phyloP scores from a whole-genome alignment of 2,329 filamentous ascomycete species.

The Saccharata proteae region DNA sequence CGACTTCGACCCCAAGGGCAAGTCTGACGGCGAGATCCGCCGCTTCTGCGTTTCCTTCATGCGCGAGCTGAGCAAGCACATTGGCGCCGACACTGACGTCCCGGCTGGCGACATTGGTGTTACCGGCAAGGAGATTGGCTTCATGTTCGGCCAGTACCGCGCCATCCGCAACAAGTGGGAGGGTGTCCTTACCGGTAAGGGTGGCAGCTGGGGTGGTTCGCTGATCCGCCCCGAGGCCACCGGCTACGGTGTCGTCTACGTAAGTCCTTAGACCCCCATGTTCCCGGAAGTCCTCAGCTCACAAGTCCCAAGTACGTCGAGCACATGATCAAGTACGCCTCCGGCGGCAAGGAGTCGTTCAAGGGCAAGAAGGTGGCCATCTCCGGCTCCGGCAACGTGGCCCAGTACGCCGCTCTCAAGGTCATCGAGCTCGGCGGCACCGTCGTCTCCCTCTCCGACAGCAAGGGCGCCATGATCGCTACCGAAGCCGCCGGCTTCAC shows the following conservation, averaged over 20 bases:
- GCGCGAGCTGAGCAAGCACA: slow-evolving; percentile 90
- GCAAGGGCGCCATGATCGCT: slow-evolving; percentile 71
- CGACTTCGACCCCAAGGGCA: slow-evolving; percentile 98
- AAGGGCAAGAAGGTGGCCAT: slow-evolving; percentile 87
- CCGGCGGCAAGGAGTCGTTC: slow-evolving; percentile 67
- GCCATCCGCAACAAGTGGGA: slow-evolving; percentile 82
- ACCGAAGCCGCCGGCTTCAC: slow-evolving; percentile 60
- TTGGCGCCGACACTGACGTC: slow-evolving; percentile 89
- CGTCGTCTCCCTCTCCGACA: slow-evolving; percentile 89
- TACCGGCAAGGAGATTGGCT: slow-evolving; percentile 82
- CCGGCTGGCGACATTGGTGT: slow-evolving; percentile 97
- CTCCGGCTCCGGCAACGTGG: slow-evolving; percentile 94
- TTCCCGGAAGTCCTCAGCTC: slow-evolving; percentile 21
- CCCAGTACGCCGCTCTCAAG: slow-evolving; percentile 94
- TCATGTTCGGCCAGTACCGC: slow-evolving; percentile 89
- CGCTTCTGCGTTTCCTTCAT: slow-evolving; percentile 96
- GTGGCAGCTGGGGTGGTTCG: slow-evolving; percentile 79
- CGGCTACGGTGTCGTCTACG: slow-evolving; percentile 91
- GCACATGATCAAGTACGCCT: slow-evolving; percentile 87
- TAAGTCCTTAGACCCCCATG: slow-evolving; percentile 31
- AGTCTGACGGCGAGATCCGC: slow-evolving; percentile 93
- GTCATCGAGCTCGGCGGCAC: slow-evolving; percentile 89
- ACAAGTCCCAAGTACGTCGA: too few relatives aligned
- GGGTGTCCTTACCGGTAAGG: slow-evolving; percentile 94
- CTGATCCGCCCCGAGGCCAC: slow-evolving; percentile 95